Conservation (phyloP, 768 basidiomycete genomes). For the Dioszegia crocea region DNA sequence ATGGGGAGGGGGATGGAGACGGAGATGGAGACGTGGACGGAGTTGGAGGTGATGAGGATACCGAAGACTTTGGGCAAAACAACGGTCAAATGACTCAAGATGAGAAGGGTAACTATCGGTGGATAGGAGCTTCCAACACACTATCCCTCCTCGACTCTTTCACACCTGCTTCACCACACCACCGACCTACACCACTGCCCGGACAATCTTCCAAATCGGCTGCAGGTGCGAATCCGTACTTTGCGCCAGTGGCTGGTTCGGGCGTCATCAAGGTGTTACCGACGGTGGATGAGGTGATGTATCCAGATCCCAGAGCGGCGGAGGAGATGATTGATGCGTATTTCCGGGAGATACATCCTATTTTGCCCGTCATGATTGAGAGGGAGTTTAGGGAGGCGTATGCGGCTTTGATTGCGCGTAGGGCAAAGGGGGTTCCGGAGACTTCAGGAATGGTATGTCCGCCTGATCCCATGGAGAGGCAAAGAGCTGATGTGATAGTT, state of each 20-base stretch:
- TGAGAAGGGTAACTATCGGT: constrained; percentile 40
- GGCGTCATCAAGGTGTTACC: constrained; percentile 44
- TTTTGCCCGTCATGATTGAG: constrained; percentile 82
- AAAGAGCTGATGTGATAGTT: constrained; percentile 55
- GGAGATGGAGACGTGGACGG: no score
- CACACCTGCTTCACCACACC: constrained; percentile 5
- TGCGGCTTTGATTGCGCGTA: constrained; percentile 63
- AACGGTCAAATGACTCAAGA: constrained; percentile 41
- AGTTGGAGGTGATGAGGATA: constrained; percentile 5
- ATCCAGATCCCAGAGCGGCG: constrained; percentile 22
- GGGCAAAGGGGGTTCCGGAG: constrained; percentile 13
- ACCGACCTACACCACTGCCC: neutral
- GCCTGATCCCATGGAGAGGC: neutral
- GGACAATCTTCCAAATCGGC: constrained; percentile 26
- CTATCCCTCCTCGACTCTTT: constrained; percentile 39
- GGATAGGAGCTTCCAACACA: constrained; percentile 44
- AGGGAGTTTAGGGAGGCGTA: constrained; percentile 73
- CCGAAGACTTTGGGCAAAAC: constrained; percentile 8
- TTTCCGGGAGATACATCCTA: constrained; percentile 79
- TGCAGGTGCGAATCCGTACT: constrained; percentile 34
- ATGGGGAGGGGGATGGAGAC: no score
- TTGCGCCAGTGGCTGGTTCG: constrained; percentile 40
- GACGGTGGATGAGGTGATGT: constrained; percentile 35
- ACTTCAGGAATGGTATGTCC: constrained; percentile 22
- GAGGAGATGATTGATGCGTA: constrained; percentile 67